Base-by-base conservation (phyloP, 768 basidiomycete species). In the Mycena kentingensis region DNA sequence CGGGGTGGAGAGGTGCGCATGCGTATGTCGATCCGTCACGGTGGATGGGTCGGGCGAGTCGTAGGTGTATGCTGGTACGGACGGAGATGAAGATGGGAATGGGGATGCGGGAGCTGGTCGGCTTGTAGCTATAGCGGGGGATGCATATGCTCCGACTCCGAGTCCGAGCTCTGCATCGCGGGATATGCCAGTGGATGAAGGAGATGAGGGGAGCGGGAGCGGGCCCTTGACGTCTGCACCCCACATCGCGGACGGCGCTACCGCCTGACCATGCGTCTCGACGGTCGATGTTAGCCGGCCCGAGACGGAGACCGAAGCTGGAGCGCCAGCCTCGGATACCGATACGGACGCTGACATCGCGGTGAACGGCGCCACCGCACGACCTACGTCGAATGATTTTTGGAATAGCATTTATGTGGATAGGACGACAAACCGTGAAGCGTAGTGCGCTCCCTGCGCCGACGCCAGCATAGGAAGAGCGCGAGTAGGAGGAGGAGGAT, bases 401-500 rank as follows among this genome's bases (percentile, higher is more conserved):
- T n/a, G n/a, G n/a, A n/a, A n/a, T n/a, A n/a, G n/a, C n/a, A n/a
- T n/a, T n/a, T n/a, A n/a, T n/a, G n/a, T n/a, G n/a, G n/a, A n/a
- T n/a, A n/a, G n/a, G n/a, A n/a, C n/a, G n/a, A n/a, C n/a, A n/a
- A n/a, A n/a, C n/a, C n/a, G n/a, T n/a, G n/a, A n/a, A n/a, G n/a
- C n/a, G n/a, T n/a, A n/a, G n/a, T n/a, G n/a, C 41, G 41, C 11
- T 19, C 18, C 26, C 25, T 42, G 21, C 55, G 46, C n/a, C 51
- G 25, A 1, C 36, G 50, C 18, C 43, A 13, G 21, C 51, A 53
- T 25, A 57, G 10, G 24, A 47, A 35, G n/a, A 52, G 32, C 7
- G 49, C 29, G 21, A 57, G 36, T 21, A 46, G n/a, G 32, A 42
- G 7, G 2, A 57, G 28, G 8, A 52, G 10, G 10, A 53, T 16